These are phyloP conservation scores for Quercus ilex DNA, from an alignment of 306 rosid species.

Conservation along the genomic window DNA sequence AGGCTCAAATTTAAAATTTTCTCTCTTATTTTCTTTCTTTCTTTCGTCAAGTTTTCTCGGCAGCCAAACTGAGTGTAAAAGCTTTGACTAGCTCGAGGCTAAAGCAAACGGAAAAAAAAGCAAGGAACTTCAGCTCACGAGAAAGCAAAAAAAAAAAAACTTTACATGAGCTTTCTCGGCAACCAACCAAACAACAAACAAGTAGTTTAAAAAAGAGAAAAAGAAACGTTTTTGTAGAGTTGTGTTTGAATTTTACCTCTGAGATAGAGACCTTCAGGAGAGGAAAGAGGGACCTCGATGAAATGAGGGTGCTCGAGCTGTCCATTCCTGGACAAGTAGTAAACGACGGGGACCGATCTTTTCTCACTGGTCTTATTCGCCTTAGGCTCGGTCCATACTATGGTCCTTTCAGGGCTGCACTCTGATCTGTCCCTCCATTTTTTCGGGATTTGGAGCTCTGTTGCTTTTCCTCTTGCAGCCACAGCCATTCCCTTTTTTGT, in stretches of 20 bases:
- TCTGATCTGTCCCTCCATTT: constrained; percentile 55
- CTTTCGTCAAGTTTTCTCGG: neutral
- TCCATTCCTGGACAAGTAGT: constrained; percentile 84
- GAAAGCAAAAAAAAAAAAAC: too few relatives aligned
- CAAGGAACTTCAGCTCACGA: neutral
- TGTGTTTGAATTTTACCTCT: constrained; percentile 35
- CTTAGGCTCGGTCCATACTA: constrained; percentile 75
- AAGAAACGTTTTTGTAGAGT: neutral
- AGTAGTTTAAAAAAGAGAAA: neutral
- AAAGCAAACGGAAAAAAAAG: neutral
- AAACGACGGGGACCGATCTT: constrained; percentile 70
- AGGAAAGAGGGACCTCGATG: constrained; percentile 93
- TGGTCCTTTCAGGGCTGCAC: constrained; percentile 71
- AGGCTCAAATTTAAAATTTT: neutral
- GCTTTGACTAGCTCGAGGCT: neutral
- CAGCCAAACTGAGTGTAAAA: neutral
- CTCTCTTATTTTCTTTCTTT: neutral
- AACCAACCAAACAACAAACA: neutral
- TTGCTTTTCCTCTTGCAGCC: constrained; percentile 35
- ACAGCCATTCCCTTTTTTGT: constrained; percentile 49
- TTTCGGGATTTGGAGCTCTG: constrained; percentile 63
- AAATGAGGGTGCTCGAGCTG: constrained; percentile 94
- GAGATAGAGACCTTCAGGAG: constrained; percentile 86
- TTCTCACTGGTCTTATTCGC: constrained; percentile 36
- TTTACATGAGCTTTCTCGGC: neutral